Evolutionary conservation across 495 filamentous ascomycete genomes (phyloP), one percentile per base, ranked within the genome.

Genomic region (Rhypophila decipiens): DNA sequence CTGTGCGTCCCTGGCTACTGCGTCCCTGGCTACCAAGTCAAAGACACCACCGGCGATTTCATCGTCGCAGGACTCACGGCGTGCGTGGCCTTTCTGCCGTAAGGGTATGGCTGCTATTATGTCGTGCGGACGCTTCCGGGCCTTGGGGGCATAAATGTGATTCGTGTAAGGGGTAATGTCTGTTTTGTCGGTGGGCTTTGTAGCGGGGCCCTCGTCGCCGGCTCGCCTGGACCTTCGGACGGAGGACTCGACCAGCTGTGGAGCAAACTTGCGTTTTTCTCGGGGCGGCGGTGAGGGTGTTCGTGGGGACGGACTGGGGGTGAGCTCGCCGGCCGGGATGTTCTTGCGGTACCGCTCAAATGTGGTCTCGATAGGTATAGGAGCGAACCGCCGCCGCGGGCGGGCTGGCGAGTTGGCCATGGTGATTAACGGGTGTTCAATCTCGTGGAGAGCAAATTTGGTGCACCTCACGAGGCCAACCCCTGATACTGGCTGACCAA

Each of bases 1-100:
- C 60, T 90, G 82, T 12, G 86, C 86, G 48, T 86, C 83, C 42
- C 76, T 78, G 33, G 85, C 84, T n/a, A n/a, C n/a, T n/a, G n/a
- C n/a, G n/a, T n/a, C n/a, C 42, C 76, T 78, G 33, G 85, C 84
- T 18, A 87, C 86, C 42, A 95, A 67, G 18, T 83, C 79, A 15
- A 91, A 75, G 34, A 95, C 64, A 53, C 88, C 90, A 11, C 82
- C 82, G 37, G 83, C 82, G 47, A 86, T 82, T 49, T 78, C 72
- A 29, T 82, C 82, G 63, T 90, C 83, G 42, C 80, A 82, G 41
- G 74, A 68, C 70, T 85, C 72, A 71, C 82, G 58, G 36, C 72
- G 67, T 29, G 64, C 53, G 24, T 63, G 62, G 2, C 52, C 59
- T 49, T 49, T 61, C 9, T 35, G 46, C 36, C 51, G 39, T 23